A percentile compares a stretch with the other conserved stretches of the same genome.
Evolutionary conservation across 1,139 yeast genomes (phyloP).

Genomic region (Suhomyces taliae): DNA sequence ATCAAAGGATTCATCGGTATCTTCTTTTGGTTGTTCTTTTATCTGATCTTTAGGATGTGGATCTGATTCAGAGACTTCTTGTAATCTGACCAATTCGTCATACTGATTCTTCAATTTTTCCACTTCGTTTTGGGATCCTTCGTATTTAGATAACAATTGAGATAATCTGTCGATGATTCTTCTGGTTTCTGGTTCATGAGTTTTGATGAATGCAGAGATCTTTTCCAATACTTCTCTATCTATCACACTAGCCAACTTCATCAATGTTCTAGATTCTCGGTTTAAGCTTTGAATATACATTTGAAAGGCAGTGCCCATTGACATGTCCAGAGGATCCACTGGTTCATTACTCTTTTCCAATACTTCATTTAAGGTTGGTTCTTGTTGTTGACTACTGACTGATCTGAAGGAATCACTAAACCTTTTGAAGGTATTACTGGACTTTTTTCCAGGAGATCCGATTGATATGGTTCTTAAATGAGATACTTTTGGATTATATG

Average conservation of each 20-base stretch:
- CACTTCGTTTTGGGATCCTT: constrained; percentile 23
- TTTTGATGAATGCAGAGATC: constrained; percentile 38
- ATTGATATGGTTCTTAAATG: neutral
- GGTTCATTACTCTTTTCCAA: neutral
- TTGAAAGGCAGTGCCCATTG: constrained; percentile 14
- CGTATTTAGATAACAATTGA: constrained; percentile 30
- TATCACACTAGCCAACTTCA: constrained; percentile 34
- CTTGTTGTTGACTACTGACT: neutral
- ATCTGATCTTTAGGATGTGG: constrained; percentile 9
- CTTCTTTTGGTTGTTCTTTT: constrained; percentile 11
- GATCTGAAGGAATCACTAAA: constrained; percentile 15
- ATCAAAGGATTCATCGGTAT: constrained; percentile 5
- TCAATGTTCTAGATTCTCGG: constrained; percentile 27
- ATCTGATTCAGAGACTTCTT: constrained; percentile 25
- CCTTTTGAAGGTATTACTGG: constrained; percentile 12
- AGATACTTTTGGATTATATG: constrained; percentile 3
- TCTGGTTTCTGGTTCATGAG: constrained; percentile 38
- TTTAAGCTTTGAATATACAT: constrained; percentile 16
- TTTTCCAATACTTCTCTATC: constrained; percentile 39
- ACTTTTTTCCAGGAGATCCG: constrained; percentile 2
- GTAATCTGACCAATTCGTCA: constrained; percentile 31
- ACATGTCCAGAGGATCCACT: neutral
- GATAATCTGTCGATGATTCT: constrained; percentile 26
- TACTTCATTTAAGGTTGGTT: constrained; percentile 3
- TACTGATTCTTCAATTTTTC: constrained; percentile 34